These are phyloP conservation scores for Aegilops longissima DNA, from an alignment of 176 grass and related monocot genomes.

Conservation along the genomic window DNA sequence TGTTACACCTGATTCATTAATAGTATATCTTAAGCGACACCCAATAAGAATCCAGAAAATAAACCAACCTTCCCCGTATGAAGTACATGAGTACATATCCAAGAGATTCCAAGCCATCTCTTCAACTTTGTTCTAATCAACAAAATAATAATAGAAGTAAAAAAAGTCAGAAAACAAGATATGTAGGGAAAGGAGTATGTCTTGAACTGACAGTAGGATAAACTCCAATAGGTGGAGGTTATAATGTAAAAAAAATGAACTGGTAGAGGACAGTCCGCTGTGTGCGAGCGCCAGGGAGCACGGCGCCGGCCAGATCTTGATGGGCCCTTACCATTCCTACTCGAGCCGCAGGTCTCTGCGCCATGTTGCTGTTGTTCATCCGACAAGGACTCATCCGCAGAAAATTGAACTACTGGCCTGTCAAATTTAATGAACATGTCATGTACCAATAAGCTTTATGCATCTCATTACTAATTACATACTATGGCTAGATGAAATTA, in stretches of 20 bases:
- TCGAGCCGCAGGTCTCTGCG: too few species aligned
- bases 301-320: too few species aligned
- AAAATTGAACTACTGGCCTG: too few species aligned
- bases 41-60: conserved; percentile 17
- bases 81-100: conserved; percentile 99
- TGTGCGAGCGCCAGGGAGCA: too few species aligned
- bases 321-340: too few species aligned
- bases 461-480: too few species aligned
- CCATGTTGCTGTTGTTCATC: too few species aligned
- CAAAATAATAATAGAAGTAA: background rate
- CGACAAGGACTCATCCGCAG: too few species aligned
- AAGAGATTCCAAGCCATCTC: conserved; percentile 98
- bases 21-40: background rate
- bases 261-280: too few species aligned
- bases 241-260: background rate
- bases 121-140: conserved; percentile 89
- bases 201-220: background rate
- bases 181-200: background rate
- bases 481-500: too few species aligned
- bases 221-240: background rate
- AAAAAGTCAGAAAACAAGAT: background rate
- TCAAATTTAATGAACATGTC: too few species aligned
- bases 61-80: conserved; percentile 86
- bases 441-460: too few species aligned
- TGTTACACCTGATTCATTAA: conserved; percentile 10